phyloP scores from a whole-genome alignment of 768 basidiomycete species.

The Kwoniella newhampshirensis region DNA sequence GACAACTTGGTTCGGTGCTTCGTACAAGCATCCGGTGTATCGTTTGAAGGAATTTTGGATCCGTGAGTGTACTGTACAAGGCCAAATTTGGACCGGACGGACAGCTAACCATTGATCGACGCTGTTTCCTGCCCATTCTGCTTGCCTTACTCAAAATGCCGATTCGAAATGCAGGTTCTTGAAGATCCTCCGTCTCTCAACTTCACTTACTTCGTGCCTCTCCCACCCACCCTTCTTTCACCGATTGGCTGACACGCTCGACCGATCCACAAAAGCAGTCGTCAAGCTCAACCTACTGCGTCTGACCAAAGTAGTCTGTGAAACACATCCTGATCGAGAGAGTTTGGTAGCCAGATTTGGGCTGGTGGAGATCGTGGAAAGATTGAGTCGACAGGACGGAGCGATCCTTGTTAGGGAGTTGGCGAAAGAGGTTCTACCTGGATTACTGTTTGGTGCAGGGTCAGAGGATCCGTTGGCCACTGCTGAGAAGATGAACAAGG shows the following conservation, averaged over 20 bases:
- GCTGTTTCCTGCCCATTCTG: neutral
- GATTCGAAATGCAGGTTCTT: constrained; percentile 58
- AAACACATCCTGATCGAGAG: constrained; percentile 80
- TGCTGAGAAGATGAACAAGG: neutral
- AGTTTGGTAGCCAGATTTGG: constrained; percentile 80
- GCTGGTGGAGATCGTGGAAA: constrained; percentile 73
- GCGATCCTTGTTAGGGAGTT: constrained; percentile 83
- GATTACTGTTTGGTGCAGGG: constrained; percentile 28
- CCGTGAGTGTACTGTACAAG: constrained; percentile 45
- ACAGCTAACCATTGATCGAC: neutral
- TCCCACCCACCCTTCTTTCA: constrained; percentile 82
- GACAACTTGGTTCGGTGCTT: constrained; percentile 86
- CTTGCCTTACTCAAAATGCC: neutral
- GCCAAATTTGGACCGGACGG: neutral
- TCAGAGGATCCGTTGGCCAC: neutral
- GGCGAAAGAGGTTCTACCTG: constrained; percentile 49
- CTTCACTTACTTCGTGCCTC: constrained; percentile 69
- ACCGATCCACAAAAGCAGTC: constrained; percentile 71
- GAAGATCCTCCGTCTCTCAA: constrained; percentile 83
- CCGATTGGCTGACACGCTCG: constrained; percentile 78
- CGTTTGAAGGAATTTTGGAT: constrained; percentile 51
- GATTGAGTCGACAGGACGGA: constrained; percentile 77
- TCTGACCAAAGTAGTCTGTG: constrained; percentile 79
- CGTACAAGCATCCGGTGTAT: constrained; percentile 41
- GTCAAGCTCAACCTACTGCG: constrained; percentile 86